Evolutionary conservation across 495 filamentous ascomycete genomes (phyloP).

Genomic region (Platismatia glauca): DNA sequence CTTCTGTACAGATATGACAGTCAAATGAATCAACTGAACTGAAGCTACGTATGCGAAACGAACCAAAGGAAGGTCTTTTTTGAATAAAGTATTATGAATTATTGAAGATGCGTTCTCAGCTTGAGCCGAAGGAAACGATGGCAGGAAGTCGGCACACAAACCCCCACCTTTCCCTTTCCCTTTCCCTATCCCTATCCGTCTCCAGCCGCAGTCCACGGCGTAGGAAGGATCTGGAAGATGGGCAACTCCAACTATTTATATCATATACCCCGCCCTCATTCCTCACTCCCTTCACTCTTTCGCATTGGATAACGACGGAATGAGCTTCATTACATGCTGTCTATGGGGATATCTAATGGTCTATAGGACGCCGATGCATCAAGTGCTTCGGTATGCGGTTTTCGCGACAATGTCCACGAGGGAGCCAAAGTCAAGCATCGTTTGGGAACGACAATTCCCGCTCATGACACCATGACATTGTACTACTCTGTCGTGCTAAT

Average conservation of each 20-base stretch:
- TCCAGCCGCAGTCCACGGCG: constrained; percentile 3
- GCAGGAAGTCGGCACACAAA: too few species aligned
- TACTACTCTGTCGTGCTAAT: background rate
- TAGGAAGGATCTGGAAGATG: background rate
- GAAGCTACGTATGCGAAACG: background rate
- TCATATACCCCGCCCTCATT: too few species aligned
- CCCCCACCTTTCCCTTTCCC: constrained; percentile 7
- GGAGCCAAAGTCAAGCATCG: background rate
- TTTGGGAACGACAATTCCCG: background rate
- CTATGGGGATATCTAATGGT: background rate
- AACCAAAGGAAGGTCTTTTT: too few species aligned
- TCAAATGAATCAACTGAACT: background rate
- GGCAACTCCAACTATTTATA: background rate
- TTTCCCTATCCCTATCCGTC: constrained; percentile 7
- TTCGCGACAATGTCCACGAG: background rate
- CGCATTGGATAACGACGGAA: background rate
- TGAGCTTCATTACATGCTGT: background rate
- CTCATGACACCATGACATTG: background rate
- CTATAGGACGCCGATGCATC: background rate
- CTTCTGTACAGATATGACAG: too few species aligned
- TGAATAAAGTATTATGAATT: too few species aligned
- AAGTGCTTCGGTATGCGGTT: background rate
- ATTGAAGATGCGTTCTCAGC: background rate
- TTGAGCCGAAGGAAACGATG: constrained; percentile 1
- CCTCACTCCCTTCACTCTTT: background rate